Conservation (phyloP, 495 filamentous ascomycete genomes). For the Aspergillus homomorphus region DNA sequence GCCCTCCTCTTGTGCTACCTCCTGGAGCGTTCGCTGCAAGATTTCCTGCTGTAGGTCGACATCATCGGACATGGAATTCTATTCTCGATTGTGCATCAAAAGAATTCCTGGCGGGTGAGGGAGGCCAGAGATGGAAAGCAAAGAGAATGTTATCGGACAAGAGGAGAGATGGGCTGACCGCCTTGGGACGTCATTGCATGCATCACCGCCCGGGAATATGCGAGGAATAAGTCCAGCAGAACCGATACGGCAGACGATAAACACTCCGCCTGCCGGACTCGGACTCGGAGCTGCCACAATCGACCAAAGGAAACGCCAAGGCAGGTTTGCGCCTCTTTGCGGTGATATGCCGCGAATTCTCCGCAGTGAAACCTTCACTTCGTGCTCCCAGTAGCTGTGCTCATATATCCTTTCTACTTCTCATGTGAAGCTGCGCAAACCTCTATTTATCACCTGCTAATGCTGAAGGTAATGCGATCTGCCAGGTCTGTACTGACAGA, state of each 20-base stretch:
- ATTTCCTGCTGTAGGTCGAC: conserved; percentile 41
- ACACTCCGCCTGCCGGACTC: no score
- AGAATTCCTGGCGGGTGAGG: background rate
- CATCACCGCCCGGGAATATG: background rate
- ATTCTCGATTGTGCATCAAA: background rate
- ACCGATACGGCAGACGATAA: background rate
- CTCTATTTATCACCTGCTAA: background rate
- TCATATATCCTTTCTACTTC: background rate
- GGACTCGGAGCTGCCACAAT: background rate
- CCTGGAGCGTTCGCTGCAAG: conserved; percentile 42
- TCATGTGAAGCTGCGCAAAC: background rate
- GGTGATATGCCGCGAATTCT: conserved; percentile 10
- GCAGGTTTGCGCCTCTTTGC: background rate
- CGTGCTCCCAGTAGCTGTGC: background rate
- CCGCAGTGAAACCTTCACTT: conserved; percentile 10
- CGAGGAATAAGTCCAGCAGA: background rate
- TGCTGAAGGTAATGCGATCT: conserved; percentile 34
- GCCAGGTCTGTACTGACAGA: conserved; percentile 42
- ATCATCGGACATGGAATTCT: conserved; percentile 37
- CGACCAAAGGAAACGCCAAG: background rate
- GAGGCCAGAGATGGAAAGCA: background rate
- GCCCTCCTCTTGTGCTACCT: conserved; percentile 41
- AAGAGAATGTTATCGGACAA: background rate
- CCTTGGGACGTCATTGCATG: background rate
- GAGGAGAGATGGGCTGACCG: background rate